Evolutionary conservation across 2,329 filamentous ascomycete species (phyloP).

Genomic region (Penicillium fuscoglaucum): DNA sequence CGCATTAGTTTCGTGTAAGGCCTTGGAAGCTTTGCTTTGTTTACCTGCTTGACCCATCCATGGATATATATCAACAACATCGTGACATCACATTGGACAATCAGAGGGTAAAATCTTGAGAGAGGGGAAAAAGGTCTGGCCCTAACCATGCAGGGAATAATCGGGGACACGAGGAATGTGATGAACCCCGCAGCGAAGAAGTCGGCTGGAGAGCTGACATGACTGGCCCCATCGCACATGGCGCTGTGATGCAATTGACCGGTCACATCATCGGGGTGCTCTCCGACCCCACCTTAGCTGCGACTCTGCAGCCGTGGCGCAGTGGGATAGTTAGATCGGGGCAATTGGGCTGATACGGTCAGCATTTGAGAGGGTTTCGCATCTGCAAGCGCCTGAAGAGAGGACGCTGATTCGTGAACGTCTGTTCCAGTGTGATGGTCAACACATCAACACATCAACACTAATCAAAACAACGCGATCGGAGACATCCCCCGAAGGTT

Average conservation of each 20-base stretch:
- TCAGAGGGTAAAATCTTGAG: not conserved
- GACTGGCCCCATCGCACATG: constrained; percentile 27
- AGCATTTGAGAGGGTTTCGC: constrained; percentile 2
- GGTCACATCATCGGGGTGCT: constrained; percentile 24
- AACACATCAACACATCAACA: not conserved
- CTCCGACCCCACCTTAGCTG: constrained; percentile 21
- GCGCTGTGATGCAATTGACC: constrained; percentile 25
- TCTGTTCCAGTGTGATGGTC: not conserved
- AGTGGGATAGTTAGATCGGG: constrained; percentile 14
- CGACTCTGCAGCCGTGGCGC: constrained; percentile 11
- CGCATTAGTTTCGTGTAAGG: constrained; percentile 22
- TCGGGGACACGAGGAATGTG: constrained; percentile 18
- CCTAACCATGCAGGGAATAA: constrained; percentile 1
- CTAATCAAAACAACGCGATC: not conserved
- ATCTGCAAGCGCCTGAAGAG: constrained; percentile 12
- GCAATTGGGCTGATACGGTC: constrained; percentile 8
- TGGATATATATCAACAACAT: not conserved
- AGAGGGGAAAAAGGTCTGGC: constrained; percentile 13
- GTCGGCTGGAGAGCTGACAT: constrained; percentile 17
- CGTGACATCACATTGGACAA: constrained; percentile 23
- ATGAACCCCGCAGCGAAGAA: constrained; percentile 27
- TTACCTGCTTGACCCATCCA: constrained; percentile 14
- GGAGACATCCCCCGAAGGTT: not conserved
- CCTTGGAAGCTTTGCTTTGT: constrained; percentile 18
- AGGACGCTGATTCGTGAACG: not conserved